These are phyloP conservation scores for Magnaporthiopsis incrustans DNA, from an alignment of 2,329 filamentous ascomycete genomes.

Conservation along the genomic window DNA sequence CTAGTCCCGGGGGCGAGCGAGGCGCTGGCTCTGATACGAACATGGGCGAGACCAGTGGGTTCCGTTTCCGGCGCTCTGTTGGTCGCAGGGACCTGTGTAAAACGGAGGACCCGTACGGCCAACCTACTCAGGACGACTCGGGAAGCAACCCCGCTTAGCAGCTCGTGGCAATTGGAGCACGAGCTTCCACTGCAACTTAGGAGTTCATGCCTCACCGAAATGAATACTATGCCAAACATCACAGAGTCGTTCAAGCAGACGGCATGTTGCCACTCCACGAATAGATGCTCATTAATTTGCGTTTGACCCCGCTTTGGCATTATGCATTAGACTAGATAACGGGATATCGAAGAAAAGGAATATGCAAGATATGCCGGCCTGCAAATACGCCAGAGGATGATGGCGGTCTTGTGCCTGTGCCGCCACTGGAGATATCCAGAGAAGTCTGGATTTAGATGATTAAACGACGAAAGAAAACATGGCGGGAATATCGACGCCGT, in stretches of 20 bases:
- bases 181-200: neutral
- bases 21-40: neutral
- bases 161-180: neutral
- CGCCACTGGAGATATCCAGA: neutral
- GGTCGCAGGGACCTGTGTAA: no score
- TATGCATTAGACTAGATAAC: conserved; percentile 1
- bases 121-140: neutral
- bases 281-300: neutral
- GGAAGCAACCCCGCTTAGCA: neutral
- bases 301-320: neutral
- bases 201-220: neutral
- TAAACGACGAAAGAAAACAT: neutral
- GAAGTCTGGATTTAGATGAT: neutral
- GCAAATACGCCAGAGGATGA: neutral
- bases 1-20: no score
- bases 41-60: neutral
- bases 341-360: neutral
- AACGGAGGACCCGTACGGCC: no score
- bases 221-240: neutral
- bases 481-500: neutral
- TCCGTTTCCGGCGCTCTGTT: neutral
- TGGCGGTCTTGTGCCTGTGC: neutral
- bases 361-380: neutral
- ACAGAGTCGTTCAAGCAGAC: neutral
- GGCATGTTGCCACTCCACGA: neutral